A percentile compares a stretch with the other conserved stretches of the same genome.
phyloP scores from a whole-genome alignment of 2,329 filamentous ascomycete genomes.

The Pyrenochaeta sp. region DNA sequence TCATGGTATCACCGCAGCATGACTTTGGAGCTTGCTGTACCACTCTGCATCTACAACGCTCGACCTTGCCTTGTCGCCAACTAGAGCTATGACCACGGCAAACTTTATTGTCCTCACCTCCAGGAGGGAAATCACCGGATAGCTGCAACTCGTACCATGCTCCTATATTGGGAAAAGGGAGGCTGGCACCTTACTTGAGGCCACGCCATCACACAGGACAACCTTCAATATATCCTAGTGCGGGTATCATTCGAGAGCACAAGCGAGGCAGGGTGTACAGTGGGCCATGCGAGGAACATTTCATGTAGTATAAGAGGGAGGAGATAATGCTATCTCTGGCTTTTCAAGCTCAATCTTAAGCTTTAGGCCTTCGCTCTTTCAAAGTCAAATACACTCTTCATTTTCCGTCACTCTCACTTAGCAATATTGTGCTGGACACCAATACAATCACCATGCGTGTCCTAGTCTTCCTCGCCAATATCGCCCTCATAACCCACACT shows the following conservation, averaged over 20 bases:
- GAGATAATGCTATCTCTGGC: background rate
- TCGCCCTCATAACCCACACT: slow-evolving; percentile 20
- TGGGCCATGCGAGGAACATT: background rate
- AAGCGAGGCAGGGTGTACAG: slow-evolving; percentile 2
- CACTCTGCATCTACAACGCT: slow-evolving; percentile 7
- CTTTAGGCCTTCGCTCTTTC: background rate
- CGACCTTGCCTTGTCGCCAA: slow-evolving; percentile 18
- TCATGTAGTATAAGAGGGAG: slow-evolving; percentile 16
- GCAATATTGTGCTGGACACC: background rate
- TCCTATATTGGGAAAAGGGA: slow-evolving; percentile 3
- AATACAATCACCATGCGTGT: slow-evolving; percentile 22
- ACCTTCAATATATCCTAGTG: slow-evolving; percentile 9
- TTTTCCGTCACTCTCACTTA: background rate
- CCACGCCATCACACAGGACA: slow-evolving; percentile 20
- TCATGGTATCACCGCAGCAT: slow-evolving; percentile 20
- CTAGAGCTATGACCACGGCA: slow-evolving; percentile 2
- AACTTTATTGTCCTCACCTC: slow-evolving; percentile 1
- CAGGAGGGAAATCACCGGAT: background rate
- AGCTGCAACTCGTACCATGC: slow-evolving; percentile 13
- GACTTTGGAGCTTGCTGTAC: slow-evolving; percentile 17
- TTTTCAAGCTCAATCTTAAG: slow-evolving; percentile 1
- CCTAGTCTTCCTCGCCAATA: slow-evolving; percentile 17
- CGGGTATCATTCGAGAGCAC: background rate
- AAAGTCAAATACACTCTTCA: background rate
- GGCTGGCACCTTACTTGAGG: slow-evolving; percentile 19